These are phyloP conservation scores for Hypomyces rosellus DNA, from an alignment of 2,329 filamentous ascomycete species.

Conservation along the genomic window DNA sequence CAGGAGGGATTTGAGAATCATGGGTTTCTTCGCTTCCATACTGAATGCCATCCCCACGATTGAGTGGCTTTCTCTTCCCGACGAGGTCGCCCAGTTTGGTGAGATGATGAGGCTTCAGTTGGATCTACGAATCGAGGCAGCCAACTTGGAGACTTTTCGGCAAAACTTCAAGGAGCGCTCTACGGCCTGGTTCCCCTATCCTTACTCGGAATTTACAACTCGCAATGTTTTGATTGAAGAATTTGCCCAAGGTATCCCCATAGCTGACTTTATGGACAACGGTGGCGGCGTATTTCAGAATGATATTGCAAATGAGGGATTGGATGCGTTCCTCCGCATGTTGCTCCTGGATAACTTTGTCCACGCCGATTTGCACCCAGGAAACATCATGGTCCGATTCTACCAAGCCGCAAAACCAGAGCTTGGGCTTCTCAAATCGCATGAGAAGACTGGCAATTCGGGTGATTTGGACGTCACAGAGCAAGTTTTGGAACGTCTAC, in stretches of 20 bases:
- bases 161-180: slow-evolving; percentile 83
- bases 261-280: slow-evolving; percentile 83
- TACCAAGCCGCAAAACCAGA: slow-evolving; percentile 74
- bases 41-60: slow-evolving; percentile 89
- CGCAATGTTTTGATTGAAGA: slow-evolving; percentile 91
- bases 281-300: slow-evolving; percentile 89
- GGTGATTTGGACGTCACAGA: slow-evolving; percentile 74
- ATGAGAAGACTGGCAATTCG: slow-evolving; percentile 32
- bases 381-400: slow-evolving; percentile 99
- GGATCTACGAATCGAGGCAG: slow-evolving; percentile 88
- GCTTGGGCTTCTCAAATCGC: slow-evolving; percentile 34
- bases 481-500: slow-evolving; percentile 71
- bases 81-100: slow-evolving; percentile 89
- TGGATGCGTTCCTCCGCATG: slow-evolving; percentile 96
- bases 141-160: slow-evolving; percentile 82
- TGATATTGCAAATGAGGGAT: slow-evolving; percentile 89
- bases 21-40: slow-evolving; percentile 79
- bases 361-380: slow-evolving; percentile 91
- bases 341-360: slow-evolving; percentile 95
- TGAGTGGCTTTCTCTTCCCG: slow-evolving; percentile 93
- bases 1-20: slow-evolving; percentile 85
- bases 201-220: slow-evolving; percentile 87
- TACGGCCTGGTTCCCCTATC: slow-evolving; percentile 95
- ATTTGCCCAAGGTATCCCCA: slow-evolving; percentile 87
- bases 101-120: slow-evolving; percentile 99